Evolutionary conservation across 495 filamentous ascomycete species (phyloP), one percentile per base, ranked within the genome.

Genomic region (Annulohypoxylon nitens): DNA sequence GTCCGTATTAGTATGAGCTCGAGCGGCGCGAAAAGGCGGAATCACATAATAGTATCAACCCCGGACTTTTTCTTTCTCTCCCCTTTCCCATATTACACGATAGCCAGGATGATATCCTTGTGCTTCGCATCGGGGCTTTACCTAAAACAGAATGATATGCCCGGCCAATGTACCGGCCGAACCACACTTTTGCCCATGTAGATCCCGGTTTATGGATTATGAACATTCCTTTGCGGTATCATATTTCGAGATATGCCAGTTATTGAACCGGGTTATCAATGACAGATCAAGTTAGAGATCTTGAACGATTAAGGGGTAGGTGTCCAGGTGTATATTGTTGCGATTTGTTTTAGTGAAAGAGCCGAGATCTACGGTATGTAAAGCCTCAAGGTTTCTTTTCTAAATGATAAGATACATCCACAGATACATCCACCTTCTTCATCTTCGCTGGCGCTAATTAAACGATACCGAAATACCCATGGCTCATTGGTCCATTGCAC

Each of bases 51-150:
- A 30, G 30, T 64, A 2, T 30, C 30, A 64, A 74, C 67, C 71
- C 71, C 71, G 67, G 71, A 74, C 63, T 64, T 54, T 66, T 66
- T 33, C n/a, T 54, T 57, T 37, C 39, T 48, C 63, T 74, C 61
- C 62, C 71, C 71, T 74, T 74, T 74, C 71, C 66, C 66, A 74
- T 43, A 48, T 45, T 34, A 37, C 39, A 26, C 26, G 57, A 54
- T 45, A 41, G 41, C 57, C 67, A 58, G 43, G 67, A 61, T 67
- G 53, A 23, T n/a, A 66, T 48, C 71, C 71, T 41, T 60, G 63
- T 53, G 26, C 64, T 55, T 69, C 54, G 64, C 72, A 71, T 64
- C 64, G 67, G 67, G 64, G 39, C 53, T 64, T 67, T 59, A 37
- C 64, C 72, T 41, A 66, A 75, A 71, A 5, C 0, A 71, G 60